Percentiles rank a stretch among this genome's conserved stretches.
Evolutionary conservation across 805 yeast genomes (phyloP).

Genomic region (Jamesozyma jinghongensis): DNA sequence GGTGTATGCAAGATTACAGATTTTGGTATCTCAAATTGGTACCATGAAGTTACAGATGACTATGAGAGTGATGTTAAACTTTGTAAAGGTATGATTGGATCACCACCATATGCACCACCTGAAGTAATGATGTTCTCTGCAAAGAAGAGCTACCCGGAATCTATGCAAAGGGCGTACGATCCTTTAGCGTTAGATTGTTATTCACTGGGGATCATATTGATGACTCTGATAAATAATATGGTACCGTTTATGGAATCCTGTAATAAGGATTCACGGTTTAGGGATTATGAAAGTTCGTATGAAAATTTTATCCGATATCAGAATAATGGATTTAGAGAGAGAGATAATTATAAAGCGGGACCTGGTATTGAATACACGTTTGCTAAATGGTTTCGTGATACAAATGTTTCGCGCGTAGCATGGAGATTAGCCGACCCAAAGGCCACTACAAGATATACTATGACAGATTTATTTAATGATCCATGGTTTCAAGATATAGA

Average conservation of each 20-base stretch:
- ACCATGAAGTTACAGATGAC: constrained; percentile 46
- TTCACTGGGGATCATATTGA: constrained; percentile 62
- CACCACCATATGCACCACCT: constrained; percentile 76
- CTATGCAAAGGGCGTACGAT: constrained; percentile 37
- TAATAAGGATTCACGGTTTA: constrained; percentile 39
- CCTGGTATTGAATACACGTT: constrained; percentile 68
- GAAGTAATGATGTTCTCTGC: constrained; percentile 48
- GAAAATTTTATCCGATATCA: constrained; percentile 29
- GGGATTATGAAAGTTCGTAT: constrained; percentile 48
- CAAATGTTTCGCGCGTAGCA: constrained; percentile 58
- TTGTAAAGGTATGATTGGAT: constrained; percentile 51
- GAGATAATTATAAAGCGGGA: constrained; percentile 38
- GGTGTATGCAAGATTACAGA: constrained; percentile 65
- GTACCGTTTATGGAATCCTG: constrained; percentile 53
- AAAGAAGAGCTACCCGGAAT: constrained; percentile 28
- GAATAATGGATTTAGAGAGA: constrained; percentile 41
- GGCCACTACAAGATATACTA: constrained; percentile 41
- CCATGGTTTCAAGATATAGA: constrained; percentile 55
- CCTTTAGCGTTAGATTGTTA: constrained; percentile 65
- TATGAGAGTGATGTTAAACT: constrained; percentile 32
- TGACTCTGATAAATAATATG: constrained; percentile 47
- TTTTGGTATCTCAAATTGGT: constrained; percentile 66
- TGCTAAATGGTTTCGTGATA: constrained; percentile 50
- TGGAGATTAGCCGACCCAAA: constrained; percentile 70
- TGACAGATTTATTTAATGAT: constrained; percentile 48